phyloP scores from a whole-genome alignment of 169 alveolate species.

The Plasmodium chabaudi region DNA sequence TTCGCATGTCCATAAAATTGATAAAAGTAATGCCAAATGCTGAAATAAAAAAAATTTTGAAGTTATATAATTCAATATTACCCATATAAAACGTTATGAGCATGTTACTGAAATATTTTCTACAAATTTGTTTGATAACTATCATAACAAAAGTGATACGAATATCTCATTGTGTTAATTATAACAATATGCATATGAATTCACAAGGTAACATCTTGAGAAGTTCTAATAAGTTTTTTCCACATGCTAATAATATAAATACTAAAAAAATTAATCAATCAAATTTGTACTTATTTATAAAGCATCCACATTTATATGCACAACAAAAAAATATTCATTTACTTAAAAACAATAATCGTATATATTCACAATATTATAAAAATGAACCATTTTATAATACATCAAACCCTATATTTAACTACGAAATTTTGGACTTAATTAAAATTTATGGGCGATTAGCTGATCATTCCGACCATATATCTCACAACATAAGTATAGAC shows the following conservation, averaged over 20 bases:
- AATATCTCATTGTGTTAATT: constrained; percentile 1
- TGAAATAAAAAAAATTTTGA: no score
- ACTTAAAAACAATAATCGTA: constrained; percentile 26
- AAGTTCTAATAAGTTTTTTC: not conserved
- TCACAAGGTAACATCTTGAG: not conserved
- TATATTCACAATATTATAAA: constrained; percentile 67
- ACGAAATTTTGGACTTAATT: constrained; percentile 71
- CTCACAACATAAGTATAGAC: constrained; percentile 31
- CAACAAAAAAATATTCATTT: constrained; percentile 56
- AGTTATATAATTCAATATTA: no score
- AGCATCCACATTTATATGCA: constrained; percentile 29
- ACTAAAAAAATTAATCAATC: not conserved
- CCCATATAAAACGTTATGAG: not conserved
- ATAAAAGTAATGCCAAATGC: no score
- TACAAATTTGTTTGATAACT: constrained; percentile 5
- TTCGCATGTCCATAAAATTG: no score
- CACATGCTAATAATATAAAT: not conserved
- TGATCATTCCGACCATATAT: constrained; percentile 58
- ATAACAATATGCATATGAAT: constrained; percentile 10
- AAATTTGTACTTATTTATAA: constrained; percentile 13
- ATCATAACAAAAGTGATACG: constrained; percentile 3
- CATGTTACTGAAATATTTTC: constrained; percentile 13
- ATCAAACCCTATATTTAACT: constrained; percentile 73
- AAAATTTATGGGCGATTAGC: constrained; percentile 74
- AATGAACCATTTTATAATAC: constrained; percentile 70